A percentile compares a stretch with the other conserved stretches of the same genome.
These are phyloP conservation scores for Globisporangium alternatum DNA, from an alignment of 352 stramenopile genomes.

Conservation along the genomic window DNA sequence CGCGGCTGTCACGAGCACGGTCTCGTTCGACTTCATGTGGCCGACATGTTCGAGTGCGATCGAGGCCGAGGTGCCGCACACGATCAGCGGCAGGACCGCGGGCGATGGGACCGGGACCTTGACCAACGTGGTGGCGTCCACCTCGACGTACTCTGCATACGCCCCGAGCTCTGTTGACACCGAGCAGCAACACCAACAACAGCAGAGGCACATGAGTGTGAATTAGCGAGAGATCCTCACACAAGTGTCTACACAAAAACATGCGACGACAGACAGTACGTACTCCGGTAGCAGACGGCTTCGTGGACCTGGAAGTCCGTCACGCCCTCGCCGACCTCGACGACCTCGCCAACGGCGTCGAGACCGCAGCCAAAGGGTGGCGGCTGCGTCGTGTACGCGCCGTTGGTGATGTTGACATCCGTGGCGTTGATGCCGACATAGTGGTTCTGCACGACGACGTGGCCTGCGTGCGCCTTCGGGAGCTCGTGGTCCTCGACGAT, in stretches of 20 bases:
- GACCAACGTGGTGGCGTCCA: conserved; percentile 30
- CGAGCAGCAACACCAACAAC: neutral
- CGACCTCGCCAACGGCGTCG: conserved; percentile 39
- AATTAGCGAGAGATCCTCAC: neutral
- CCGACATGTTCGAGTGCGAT: conserved; percentile 50
- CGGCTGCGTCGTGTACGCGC: conserved; percentile 30
- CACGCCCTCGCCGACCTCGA: conserved; percentile 38
- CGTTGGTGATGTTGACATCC: conserved; percentile 60
- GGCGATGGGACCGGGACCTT: conserved; percentile 19
- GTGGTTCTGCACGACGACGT: conserved; percentile 46
- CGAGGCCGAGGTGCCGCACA: conserved; percentile 38
- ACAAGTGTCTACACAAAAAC: neutral
- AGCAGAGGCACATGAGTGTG: neutral
- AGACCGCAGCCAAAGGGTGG: conserved; percentile 44
- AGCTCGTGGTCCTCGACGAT: conserved; percentile 26
- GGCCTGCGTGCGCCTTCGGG: conserved; percentile 21
- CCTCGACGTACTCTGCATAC: conserved; percentile 51
- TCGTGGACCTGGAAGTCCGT: conserved; percentile 44
- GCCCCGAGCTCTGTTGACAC: conserved; percentile 32
- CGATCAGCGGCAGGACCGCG: conserved; percentile 33
- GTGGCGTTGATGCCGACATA: conserved; percentile 60
- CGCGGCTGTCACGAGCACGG: conserved; percentile 55
- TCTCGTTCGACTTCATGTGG: conserved; percentile 58
- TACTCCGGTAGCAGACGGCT: conserved; percentile 43
- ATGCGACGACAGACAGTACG: neutral